A percentile compares a stretch with the other conserved stretches of the same genome.
phyloP scores from a whole-genome alignment of 805 yeast genomes.

The Candida xiaguanensis region DNA sequence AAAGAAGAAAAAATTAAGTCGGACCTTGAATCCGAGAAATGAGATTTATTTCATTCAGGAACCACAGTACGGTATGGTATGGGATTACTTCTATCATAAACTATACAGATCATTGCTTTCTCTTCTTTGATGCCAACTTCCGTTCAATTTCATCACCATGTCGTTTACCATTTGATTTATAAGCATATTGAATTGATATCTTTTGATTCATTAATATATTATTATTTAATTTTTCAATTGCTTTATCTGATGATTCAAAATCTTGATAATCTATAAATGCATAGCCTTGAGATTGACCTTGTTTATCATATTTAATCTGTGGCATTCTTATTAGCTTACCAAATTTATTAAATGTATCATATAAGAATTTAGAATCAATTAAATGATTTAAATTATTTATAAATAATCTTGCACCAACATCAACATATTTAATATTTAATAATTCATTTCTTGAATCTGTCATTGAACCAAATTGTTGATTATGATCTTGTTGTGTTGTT shows the following conservation, averaged over 20 bases:
- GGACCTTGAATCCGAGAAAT: no score
- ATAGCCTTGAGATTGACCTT: constrained; percentile 53
- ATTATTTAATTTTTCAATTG: constrained; percentile 65
- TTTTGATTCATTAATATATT: constrained; percentile 65
- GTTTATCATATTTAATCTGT: constrained; percentile 43
- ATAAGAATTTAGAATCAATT: constrained; percentile 57
- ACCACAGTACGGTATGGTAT: no score
- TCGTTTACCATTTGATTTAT: constrained; percentile 51
- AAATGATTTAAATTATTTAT: constrained; percentile 62
- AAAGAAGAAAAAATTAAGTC: no score
- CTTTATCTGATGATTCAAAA: constrained; percentile 69
- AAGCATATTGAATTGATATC: constrained; percentile 65
- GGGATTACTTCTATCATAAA: no score
- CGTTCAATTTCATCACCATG: constrained; percentile 85
- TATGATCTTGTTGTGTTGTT: constrained; percentile 11
- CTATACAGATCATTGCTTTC: not conserved
- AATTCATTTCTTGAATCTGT: not conserved
- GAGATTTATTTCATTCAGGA: no score
- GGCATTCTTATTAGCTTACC: constrained; percentile 59
- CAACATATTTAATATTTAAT: constrained; percentile 18
- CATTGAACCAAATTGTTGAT: constrained; percentile 7
- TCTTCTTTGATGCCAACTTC: constrained; percentile 59
- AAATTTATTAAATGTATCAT: constrained; percentile 60
- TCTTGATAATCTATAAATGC: constrained; percentile 65
- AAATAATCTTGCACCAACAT: constrained; percentile 52